Conservation (phyloP, 2,329 filamentous ascomycete species). For the Neonectria hederae region DNA sequence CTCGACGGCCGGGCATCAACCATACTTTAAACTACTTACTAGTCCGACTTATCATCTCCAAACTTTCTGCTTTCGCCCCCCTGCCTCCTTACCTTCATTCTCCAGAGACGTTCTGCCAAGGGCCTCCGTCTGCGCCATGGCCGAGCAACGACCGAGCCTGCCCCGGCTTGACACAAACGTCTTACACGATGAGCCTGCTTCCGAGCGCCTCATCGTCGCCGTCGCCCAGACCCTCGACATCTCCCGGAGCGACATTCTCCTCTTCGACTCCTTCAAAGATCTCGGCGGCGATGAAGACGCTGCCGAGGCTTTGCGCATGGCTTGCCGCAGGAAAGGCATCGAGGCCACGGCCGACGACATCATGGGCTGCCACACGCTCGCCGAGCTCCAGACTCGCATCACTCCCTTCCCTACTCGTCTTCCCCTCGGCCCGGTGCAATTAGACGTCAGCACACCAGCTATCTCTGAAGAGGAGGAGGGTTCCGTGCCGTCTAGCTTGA, state of each 20-base stretch:
- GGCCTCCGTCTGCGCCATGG: neutral
- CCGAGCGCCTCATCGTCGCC: constrained; percentile 47
- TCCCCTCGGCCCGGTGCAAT: neutral
- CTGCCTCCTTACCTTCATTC: neutral
- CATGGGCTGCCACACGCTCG: constrained; percentile 54
- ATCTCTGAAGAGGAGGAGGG: constrained; percentile 18
- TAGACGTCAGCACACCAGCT: neutral
- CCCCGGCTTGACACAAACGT: constrained; percentile 38
- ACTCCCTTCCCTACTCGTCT: constrained; percentile 22
- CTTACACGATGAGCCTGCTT: constrained; percentile 30
- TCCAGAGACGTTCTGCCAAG: neutral
- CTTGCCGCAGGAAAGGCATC: constrained; percentile 37
- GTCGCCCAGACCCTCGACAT: constrained; percentile 51
- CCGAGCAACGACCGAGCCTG: constrained; percentile 22
- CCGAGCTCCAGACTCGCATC: constrained; percentile 56
- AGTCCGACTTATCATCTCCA: neutral
- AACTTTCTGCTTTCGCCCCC: no score
- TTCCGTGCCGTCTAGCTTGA: constrained; percentile 16
- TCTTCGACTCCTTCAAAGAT: constrained; percentile 56
- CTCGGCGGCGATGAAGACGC: constrained; percentile 52
- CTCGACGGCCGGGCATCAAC: neutral
- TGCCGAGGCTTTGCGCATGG: constrained; percentile 38
- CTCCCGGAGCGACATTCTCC: constrained; percentile 43
- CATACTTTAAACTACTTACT: neutral
- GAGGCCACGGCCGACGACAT: constrained; percentile 53